Evolutionary conservation across 768 basidiomycete genomes (phyloP).

Genomic region (Lactifluus subvellereus): DNA sequence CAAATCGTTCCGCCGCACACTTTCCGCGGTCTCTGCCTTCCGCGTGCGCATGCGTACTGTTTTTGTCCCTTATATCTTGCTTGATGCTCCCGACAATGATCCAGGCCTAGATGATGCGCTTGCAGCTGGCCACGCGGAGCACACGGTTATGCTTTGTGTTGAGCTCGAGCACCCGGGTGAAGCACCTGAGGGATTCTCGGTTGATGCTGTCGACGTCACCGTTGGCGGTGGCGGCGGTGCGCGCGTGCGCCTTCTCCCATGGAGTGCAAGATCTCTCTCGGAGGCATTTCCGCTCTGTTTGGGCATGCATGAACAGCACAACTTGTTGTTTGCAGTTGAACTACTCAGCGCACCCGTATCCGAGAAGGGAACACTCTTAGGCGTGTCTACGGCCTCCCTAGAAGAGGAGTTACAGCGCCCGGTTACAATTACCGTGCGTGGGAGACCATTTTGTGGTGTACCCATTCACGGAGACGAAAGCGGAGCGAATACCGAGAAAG

Average conservation of each 20-base stretch:
- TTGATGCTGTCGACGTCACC: conserved; percentile 69
- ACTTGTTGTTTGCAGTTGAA: conserved; percentile 84
- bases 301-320: conserved; percentile 74
- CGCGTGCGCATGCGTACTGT: conserved; percentile 92
- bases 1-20: conserved; percentile 78
- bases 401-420: conserved; percentile 20
- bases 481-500: neutral
- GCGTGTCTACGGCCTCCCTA: conserved; percentile 21
- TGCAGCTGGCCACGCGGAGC: conserved; percentile 71
- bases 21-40: conserved; percentile 77
- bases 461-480: conserved; percentile 10
- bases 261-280: conserved; percentile 40
- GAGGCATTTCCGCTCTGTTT: conserved; percentile 64
- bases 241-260: conserved; percentile 43
- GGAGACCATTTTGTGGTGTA: conserved; percentile 50
- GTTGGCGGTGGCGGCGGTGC: conserved; percentile 61
- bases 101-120: conserved; percentile 39
- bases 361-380: conserved; percentile 34
- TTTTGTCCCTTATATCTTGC: conserved; percentile 78
- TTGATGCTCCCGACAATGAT: conserved; percentile 34
- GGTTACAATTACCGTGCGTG: conserved; percentile 62
- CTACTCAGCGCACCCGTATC: conserved; percentile 65
- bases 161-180: conserved; percentile 84
- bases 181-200: conserved; percentile 57
- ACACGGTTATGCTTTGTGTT: conserved; percentile 84